Evolutionary conservation across 202 grass and related monocot genomes (phyloP).

Genomic region (Carex sylvatica): DNA sequence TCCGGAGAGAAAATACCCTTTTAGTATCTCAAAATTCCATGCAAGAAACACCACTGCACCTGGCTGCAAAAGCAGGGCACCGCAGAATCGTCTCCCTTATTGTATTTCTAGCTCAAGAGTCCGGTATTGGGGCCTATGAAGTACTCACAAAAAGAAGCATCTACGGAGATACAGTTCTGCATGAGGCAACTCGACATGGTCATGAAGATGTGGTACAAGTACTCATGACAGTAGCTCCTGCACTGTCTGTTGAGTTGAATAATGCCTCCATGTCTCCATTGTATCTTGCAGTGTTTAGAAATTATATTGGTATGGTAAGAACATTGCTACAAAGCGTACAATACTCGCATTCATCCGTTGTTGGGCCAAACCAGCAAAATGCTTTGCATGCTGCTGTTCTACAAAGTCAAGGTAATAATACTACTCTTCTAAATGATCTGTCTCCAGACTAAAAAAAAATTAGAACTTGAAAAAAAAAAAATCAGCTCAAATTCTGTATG

Average conservation of each 20-base stretch:
- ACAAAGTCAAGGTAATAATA: neutral
- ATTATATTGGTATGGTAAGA: neutral
- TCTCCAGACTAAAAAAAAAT: neutral
- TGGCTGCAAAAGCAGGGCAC: too few species aligned
- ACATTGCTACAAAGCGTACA: neutral
- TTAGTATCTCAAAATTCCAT: too few species aligned
- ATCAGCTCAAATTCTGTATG: neutral
- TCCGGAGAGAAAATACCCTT: too few species aligned
- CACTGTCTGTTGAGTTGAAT: constrained; percentile 22
- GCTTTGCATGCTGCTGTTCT: too few species aligned
- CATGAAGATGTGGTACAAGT: neutral
- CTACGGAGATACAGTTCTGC: constrained; percentile 29
- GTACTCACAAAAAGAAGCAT: neutral
- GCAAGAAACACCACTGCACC: too few species aligned
- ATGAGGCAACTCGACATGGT: neutral
- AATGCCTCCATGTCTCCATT: constrained; percentile 25
- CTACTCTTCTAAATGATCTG: neutral
- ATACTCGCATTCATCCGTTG: neutral
- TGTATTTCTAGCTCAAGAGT: too few species aligned
- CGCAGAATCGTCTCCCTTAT: too few species aligned
- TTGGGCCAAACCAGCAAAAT: neutral
- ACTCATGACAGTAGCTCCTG: neutral
- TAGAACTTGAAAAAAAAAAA: too few species aligned
- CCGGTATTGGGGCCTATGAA: neutral
- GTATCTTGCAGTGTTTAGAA: constrained; percentile 33